Conservation (phyloP, 371 early-diverging fungal species). For the Mortierella sp. region DNA sequence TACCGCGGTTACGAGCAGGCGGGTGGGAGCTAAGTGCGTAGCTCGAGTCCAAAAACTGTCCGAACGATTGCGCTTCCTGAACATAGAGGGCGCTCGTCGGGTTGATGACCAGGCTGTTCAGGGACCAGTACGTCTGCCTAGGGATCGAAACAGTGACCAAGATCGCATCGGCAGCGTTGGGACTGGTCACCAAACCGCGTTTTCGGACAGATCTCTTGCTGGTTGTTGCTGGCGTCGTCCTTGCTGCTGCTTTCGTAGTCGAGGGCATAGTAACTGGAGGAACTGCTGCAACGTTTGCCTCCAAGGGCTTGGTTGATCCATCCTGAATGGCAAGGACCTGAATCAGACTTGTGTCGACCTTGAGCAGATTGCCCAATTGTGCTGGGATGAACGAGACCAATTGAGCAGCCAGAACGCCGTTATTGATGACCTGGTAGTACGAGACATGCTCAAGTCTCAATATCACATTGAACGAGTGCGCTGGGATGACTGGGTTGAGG, state of each 20-base stretch:
- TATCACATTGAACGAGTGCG: conserved; percentile 37
- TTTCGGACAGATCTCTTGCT: conserved; percentile 11
- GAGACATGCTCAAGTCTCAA: conserved; percentile 49
- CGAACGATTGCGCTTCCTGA: conserved; percentile 21
- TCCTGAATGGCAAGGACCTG: conserved; percentile 50
- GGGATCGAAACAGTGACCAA: conserved; percentile 48
- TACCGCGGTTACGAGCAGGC: conserved; percentile 11
- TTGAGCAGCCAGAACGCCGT: conserved; percentile 49
- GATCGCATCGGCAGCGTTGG: conserved; percentile 31
- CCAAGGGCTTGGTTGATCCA: neutral
- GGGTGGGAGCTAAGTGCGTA: conserved; percentile 34
- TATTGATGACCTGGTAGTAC: conserved; percentile 52
- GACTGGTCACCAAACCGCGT: conserved; percentile 41
- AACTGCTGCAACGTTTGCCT: neutral
- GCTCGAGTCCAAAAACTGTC: conserved; percentile 37
- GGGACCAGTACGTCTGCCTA: conserved; percentile 18
- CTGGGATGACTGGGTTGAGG: conserved; percentile 36
- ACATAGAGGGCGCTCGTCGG: conserved; percentile 14
- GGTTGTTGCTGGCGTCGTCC: neutral
- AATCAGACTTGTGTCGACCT: conserved; percentile 25
- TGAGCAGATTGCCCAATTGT: conserved; percentile 27
- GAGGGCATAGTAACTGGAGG: neutral
- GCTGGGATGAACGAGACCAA: conserved; percentile 49
- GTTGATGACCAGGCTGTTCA: conserved; percentile 23
- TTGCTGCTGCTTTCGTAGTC: neutral